phyloP scores from a whole-genome alignment of 1,284 basidiomycete genomes.

The Ganoderma multipileum region DNA sequence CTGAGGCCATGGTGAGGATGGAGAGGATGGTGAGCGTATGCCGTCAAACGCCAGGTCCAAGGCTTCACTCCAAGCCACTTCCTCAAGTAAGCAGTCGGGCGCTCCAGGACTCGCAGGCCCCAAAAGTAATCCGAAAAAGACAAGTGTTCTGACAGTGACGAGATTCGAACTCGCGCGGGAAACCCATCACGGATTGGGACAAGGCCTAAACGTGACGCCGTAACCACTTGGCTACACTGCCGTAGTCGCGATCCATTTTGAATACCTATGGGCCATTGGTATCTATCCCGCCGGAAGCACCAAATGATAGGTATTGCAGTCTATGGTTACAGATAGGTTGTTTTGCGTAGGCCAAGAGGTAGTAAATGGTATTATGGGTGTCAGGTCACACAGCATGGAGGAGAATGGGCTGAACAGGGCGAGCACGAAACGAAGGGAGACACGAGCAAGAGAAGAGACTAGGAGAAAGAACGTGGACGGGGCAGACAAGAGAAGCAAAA shows the following conservation, averaged over 20 bases:
- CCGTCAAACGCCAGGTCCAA: background rate
- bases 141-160: conserved; percentile 62
- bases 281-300: too few species aligned
- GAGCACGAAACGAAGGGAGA: background rate
- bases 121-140: background rate
- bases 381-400: conserved; percentile 11
- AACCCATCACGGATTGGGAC: conserved; percentile 59
- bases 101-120: too few species aligned
- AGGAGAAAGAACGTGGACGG: background rate
- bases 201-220: conserved; percentile 64
- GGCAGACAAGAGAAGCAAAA: background rate
- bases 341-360: conserved; percentile 23
- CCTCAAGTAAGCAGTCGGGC: background rate
- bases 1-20: conserved; percentile 29
- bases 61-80: too few species aligned
- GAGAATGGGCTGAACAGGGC: background rate
- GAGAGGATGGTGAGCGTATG: background rate
- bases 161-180: conserved; percentile 69
- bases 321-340: conserved; percentile 30
- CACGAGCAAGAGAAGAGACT: background rate
- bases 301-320: background rate
- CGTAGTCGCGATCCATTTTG: conserved; percentile 19
- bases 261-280: too few species aligned
- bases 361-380: conserved; percentile 24
- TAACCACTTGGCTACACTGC: conserved; percentile 71